Percentiles rank a stretch among this genome's conserved stretches.
phyloP scores from a whole-genome alignment of 2,329 filamentous ascomycete genomes.

The Tympanopsis confertula region DNA sequence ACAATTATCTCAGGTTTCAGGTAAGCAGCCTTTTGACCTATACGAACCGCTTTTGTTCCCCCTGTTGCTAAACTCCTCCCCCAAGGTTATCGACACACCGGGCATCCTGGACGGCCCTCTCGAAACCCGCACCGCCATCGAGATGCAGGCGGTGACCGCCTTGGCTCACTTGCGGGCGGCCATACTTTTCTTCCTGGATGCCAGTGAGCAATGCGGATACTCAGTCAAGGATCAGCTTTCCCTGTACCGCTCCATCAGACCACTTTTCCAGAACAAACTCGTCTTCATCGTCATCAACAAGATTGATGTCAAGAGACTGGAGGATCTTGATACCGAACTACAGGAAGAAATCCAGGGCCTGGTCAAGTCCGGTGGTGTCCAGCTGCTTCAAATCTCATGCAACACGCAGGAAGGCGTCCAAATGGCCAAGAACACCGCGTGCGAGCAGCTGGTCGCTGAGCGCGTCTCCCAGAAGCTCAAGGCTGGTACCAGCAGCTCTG shows the following conservation, averaged over 20 bases:
- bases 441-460: conserved; percentile 84
- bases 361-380: conserved; percentile 77
- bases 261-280: conserved; percentile 91
- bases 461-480: conserved; percentile 93
- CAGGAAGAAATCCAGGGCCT: conserved; percentile 70
- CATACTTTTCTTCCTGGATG: conserved; percentile 95
- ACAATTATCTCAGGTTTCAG: conserved; percentile 81
- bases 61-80: no score
- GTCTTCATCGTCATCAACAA: conserved; percentile 98
- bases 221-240: conserved; percentile 84
- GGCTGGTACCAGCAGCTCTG: conserved; percentile 69
- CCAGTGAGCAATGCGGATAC: conserved; percentile 94
- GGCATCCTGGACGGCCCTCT: conserved; percentile 94
- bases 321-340: conserved; percentile 71
- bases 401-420: conserved; percentile 91
- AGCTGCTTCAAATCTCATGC: conserved; percentile 87
- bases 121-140: conserved; percentile 99
- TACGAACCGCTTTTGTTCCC: conserved; percentile 27
- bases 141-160: conserved; percentile 97
- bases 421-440: conserved; percentile 86
- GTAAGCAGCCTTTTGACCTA: no score
- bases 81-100: conserved; percentile 93
- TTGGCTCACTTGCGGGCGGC: conserved; percentile 92
- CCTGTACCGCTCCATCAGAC: conserved; percentile 92
- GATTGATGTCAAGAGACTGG: conserved; percentile 80